Evolutionary conservation across 371 early-diverging fungal genomes (phyloP).

Genomic region (Rhizomucor pusillus): DNA sequence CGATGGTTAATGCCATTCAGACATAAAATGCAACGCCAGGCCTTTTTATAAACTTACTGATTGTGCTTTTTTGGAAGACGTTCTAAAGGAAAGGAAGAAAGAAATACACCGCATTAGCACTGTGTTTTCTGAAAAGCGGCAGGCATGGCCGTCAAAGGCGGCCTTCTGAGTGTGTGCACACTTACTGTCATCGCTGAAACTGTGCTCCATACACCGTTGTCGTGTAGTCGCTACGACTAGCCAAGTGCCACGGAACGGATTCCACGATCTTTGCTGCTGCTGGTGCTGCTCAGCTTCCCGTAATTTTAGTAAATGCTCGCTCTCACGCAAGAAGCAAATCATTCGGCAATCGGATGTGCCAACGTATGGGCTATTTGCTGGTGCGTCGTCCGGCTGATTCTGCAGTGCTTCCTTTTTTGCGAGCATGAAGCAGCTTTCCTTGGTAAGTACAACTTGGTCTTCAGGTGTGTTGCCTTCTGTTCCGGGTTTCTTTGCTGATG

Average conservation of each 20-base stretch:
- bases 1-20: neutral
- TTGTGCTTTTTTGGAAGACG: conserved; percentile 14
- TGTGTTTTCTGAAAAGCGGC: neutral
- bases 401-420: conserved; percentile 8
- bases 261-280: conserved; percentile 18
- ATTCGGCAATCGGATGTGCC: conserved; percentile 15
- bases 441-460: neutral
- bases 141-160: neutral
- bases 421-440: conserved; percentile 5
- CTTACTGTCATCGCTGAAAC: conserved; percentile 2
- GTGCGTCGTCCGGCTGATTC: neutral
- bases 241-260: conserved; percentile 21
- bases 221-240: conserved; percentile 23
- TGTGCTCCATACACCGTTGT: conserved; percentile 21
- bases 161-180: neutral
- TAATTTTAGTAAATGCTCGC: conserved; percentile 6
- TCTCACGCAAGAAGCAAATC: conserved; percentile 24
- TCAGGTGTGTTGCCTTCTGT: neutral
- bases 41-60: conserved; percentile 9
- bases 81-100: conserved; percentile 5
- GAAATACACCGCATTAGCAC: neutral
- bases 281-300: conserved; percentile 9
- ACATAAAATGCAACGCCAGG: neutral
- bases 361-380: neutral
- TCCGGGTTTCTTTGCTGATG: neutral